Conservation (phyloP, 2,329 filamentous ascomycete genomes). For the Trichophyton mentagrophytes region DNA sequence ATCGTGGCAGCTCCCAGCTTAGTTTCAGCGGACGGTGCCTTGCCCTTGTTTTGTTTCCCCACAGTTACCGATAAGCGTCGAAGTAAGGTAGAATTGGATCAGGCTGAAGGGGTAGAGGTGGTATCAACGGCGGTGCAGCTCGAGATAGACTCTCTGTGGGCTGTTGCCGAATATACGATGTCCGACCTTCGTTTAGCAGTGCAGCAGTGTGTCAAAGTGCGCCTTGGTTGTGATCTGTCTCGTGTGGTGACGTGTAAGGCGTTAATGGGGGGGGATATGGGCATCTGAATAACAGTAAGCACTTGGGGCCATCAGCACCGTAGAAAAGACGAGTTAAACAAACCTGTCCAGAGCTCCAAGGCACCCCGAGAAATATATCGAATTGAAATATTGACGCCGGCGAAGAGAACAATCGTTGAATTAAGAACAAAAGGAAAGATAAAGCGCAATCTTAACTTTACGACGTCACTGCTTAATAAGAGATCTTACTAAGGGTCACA, state of each 20-base stretch:
- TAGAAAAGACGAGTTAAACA: neutral
- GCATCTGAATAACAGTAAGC: neutral
- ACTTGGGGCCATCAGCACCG: neutral
- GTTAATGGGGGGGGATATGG: neutral
- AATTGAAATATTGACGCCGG: neutral
- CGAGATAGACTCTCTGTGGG: neutral
- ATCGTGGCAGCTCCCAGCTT: neutral
- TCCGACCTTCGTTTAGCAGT: neutral
- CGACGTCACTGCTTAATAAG: slow-evolving; percentile 3
- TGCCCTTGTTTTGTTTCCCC: neutral
- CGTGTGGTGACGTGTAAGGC: slow-evolving; percentile 3
- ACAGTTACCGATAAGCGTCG: neutral
- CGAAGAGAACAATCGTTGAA: neutral
- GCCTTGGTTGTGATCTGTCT: neutral
- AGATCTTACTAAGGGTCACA: neutral
- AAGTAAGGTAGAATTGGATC: neutral
- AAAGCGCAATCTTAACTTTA: slow-evolving; percentile 2
- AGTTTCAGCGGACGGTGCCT: neutral
- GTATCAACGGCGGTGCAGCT: neutral
- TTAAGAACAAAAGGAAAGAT: neutral
- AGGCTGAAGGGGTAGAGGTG: neutral
- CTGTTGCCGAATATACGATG: neutral
- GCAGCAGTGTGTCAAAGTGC: neutral
- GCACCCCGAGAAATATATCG: neutral
- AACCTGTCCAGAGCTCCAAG: neutral